phyloP scores from a whole-genome alignment of 2,329 filamentous ascomycete species.

The Dactylellina sp. region DNA sequence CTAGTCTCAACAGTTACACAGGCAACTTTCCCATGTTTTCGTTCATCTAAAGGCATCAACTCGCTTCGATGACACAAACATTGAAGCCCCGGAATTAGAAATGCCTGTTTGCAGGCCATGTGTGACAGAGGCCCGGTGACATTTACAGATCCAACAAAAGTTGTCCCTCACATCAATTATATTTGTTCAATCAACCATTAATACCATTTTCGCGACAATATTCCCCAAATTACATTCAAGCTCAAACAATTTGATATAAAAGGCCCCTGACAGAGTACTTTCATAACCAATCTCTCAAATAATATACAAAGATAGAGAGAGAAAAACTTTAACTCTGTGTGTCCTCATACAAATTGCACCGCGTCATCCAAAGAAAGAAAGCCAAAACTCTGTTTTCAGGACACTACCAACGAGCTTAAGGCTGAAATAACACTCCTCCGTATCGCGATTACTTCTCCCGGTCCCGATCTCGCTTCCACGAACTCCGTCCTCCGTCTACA shows the following conservation, averaged over 20 bases:
- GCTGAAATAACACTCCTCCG: neutral
- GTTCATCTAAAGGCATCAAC: neutral
- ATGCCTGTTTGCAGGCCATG: conserved; percentile 2
- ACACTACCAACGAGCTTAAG: neutral
- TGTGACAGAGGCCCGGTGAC: conserved; percentile 4
- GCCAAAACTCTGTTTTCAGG: neutral
- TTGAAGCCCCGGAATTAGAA: neutral
- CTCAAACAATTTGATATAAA: conserved; percentile 4
- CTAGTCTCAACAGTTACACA: neutral
- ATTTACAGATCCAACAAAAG: neutral
- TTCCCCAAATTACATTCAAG: neutral
- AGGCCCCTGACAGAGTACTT: conserved; percentile 3
- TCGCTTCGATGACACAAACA: conserved; percentile 1
- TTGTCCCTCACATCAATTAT: neutral
- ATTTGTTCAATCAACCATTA: neutral
- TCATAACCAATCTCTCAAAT: neutral
- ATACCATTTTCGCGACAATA: neutral
- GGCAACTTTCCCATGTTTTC: neutral
- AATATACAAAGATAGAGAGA: conserved; percentile 7
- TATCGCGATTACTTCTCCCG: conserved; percentile 15
- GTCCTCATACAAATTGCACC: conserved; percentile 28
- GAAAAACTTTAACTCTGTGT: conserved; percentile 44
- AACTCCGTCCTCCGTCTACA: conserved; percentile 17
- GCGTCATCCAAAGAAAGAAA: neutral
- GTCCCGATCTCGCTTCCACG: conserved; percentile 13